Evolutionary conservation across 257 asterid species (phyloP).

Genomic region (Marsdenia floribunda): DNA sequence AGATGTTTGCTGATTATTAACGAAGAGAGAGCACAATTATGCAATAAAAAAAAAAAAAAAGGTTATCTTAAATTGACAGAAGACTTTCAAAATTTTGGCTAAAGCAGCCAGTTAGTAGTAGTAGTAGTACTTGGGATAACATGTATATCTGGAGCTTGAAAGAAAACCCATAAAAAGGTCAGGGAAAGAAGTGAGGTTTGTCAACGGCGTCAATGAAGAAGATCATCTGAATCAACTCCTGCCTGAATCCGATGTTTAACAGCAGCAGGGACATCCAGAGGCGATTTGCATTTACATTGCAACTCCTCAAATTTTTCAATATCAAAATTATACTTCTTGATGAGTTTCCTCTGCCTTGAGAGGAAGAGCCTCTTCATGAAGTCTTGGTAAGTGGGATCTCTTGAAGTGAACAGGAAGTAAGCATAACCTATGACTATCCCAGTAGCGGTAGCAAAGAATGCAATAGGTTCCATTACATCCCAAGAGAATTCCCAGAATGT

Average conservation of each 20-base stretch:
- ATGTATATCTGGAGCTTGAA: background rate
- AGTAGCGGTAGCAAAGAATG: conserved; percentile 67
- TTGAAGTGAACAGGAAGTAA: conserved; percentile 74
- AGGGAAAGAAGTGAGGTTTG: background rate
- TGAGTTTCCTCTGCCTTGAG: conserved; percentile 82
- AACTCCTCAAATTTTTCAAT: conserved; percentile 62
- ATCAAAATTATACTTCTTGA: conserved; percentile 59
- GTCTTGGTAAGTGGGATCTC: conserved; percentile 86
- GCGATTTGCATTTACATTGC: conserved; percentile 56
- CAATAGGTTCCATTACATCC: conserved; percentile 96
- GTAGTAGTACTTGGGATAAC: background rate
- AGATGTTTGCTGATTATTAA: background rate
- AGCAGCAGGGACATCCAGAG: conserved; percentile 36
- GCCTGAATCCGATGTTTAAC: conserved; percentile 50
- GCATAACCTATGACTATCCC: conserved; percentile 82
- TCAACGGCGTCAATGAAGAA: conserved; percentile 40
- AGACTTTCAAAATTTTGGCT: conserved; percentile 6
- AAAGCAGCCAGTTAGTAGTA: conserved; percentile 6
- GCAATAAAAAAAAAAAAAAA: background rate
- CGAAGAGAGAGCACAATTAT: background rate
- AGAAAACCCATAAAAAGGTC: background rate
- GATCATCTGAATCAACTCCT: conserved; percentile 51
- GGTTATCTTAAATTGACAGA: background rate
- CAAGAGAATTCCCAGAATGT: conserved; percentile 97
- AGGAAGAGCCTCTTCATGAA: conserved; percentile 75